A percentile compares a stretch with the other conserved stretches of the same genome.
Conservation (phyloP, 106 monocot species). For the Dendrobium chrysotoxum region DNA sequence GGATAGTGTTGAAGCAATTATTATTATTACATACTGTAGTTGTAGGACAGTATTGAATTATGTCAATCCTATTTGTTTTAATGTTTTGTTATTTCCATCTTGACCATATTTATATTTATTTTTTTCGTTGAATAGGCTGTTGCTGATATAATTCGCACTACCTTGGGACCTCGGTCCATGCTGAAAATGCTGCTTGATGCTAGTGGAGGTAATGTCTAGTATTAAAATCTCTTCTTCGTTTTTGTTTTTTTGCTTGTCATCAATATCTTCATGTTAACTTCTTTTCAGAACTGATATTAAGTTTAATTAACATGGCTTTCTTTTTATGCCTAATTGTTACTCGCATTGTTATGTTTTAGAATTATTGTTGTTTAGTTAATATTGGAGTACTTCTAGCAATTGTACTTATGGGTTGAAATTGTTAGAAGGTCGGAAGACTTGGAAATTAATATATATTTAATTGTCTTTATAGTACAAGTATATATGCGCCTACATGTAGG, state of each 20-base stretch:
- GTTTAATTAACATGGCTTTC: not conserved
- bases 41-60: not conserved
- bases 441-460: too few species aligned
- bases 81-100: not conserved
- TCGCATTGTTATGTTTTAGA: too few species aligned
- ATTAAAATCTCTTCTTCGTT: not conserved
- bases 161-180: conserved; percentile 80
- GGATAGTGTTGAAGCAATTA: not conserved
- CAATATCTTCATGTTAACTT: not conserved
- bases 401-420: too few species aligned
- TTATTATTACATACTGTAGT: not conserved
- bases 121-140: conserved; percentile 39
- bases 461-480: too few species aligned
- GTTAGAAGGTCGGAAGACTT: too few species aligned
- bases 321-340: not conserved
- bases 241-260: not conserved
- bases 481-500: too few species aligned
- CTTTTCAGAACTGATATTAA: not conserved
- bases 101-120: not conserved
- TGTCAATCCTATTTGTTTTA: not conserved
- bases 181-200: conserved; percentile 82
- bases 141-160: conserved; percentile 81
- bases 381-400: too few species aligned
- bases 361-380: too few species aligned
- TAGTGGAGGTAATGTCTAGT: conserved; percentile 35